These are phyloP conservation scores for Capsicum rhomboideum DNA, from an alignment of 257 asterid genomes.

Conservation along the genomic window DNA sequence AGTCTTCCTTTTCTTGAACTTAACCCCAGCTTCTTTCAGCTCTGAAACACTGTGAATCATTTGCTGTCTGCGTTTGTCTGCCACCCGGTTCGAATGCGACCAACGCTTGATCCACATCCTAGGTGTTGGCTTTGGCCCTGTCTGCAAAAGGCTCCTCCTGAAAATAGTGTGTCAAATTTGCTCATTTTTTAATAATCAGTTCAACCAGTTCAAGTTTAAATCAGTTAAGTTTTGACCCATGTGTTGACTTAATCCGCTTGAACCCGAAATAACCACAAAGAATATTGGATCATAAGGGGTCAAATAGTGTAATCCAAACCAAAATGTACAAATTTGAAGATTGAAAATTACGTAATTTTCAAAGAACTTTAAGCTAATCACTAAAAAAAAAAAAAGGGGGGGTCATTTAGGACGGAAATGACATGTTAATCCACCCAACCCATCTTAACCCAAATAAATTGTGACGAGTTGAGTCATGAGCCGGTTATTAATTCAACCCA, in stretches of 20 bases:
- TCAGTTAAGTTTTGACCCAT: too few species aligned
- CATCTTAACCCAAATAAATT: neutral
- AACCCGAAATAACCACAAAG: neutral
- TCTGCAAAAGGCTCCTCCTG: constrained; percentile 48
- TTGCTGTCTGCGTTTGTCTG: constrained; percentile 74
- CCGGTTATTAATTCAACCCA: neutral
- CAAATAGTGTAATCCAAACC: neutral
- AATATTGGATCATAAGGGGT: neutral
- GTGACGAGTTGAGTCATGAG: neutral
- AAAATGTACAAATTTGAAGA: neutral
- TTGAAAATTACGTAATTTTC: too few species aligned
- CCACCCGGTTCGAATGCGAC: constrained; percentile 58
- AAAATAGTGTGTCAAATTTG: constrained; percentile 9
- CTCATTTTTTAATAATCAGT: neutral
- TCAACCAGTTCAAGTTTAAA: neutral
- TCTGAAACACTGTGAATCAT: constrained; percentile 71
- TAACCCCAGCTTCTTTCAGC: constrained; percentile 64
- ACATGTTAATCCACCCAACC: neutral
- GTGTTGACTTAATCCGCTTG: too few species aligned
- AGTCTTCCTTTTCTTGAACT: constrained; percentile 53
- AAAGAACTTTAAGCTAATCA: neutral
- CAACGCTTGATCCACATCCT: constrained; percentile 59
- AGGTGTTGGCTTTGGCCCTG: constrained; percentile 59
- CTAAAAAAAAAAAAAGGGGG: too few species aligned
- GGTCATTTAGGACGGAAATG: too few species aligned